Percentiles rank a stretch among this genome's conserved stretches.
Evolutionary conservation across 805 yeast genomes (phyloP).

Genomic region (Candida tibetensis): DNA sequence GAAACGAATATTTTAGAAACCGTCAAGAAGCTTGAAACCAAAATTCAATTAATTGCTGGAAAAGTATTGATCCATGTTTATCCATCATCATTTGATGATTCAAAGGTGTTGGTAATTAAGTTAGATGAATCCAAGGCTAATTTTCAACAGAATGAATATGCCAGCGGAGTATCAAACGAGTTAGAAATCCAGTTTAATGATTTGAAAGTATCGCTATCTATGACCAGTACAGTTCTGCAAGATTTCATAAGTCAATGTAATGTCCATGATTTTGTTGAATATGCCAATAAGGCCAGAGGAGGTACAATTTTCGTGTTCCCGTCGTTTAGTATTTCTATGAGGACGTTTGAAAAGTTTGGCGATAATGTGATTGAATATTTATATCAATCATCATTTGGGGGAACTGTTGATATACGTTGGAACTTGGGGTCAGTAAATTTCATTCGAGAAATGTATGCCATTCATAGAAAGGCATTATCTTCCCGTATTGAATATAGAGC

Average conservation of each 20-base stretch:
- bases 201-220: slow-evolving; percentile 65
- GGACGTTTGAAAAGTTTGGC: slow-evolving; percentile 58
- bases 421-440: slow-evolving; percentile 88
- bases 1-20: slow-evolving; percentile 26
- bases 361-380: slow-evolving; percentile 60
- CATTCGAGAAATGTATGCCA: slow-evolving; percentile 87
- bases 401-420: slow-evolving; percentile 90
- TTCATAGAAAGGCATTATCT: slow-evolving; percentile 72
- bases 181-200: slow-evolving; percentile 61
- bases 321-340: slow-evolving; percentile 69
- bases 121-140: slow-evolving; percentile 53
- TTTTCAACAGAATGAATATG: slow-evolving; percentile 49
- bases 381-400: slow-evolving; percentile 76
- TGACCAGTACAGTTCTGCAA: slow-evolving; percentile 50
- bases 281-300: slow-evolving; percentile 62
- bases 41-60: slow-evolving; percentile 60
- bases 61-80: slow-evolving; percentile 61
- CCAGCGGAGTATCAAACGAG: slow-evolving; percentile 49
- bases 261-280: slow-evolving; percentile 53
- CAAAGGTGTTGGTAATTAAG: slow-evolving; percentile 66
- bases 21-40: slow-evolving; percentile 56
- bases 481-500: slow-evolving; percentile 48
- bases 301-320: slow-evolving; percentile 84
- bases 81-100: slow-evolving; percentile 78
- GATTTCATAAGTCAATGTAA: slow-evolving; percentile 44